A percentile compares a stretch with the other conserved stretches of the same genome.
Conservation (phyloP, 768 basidiomycete genomes). For the Mycena albidolilacea region DNA sequence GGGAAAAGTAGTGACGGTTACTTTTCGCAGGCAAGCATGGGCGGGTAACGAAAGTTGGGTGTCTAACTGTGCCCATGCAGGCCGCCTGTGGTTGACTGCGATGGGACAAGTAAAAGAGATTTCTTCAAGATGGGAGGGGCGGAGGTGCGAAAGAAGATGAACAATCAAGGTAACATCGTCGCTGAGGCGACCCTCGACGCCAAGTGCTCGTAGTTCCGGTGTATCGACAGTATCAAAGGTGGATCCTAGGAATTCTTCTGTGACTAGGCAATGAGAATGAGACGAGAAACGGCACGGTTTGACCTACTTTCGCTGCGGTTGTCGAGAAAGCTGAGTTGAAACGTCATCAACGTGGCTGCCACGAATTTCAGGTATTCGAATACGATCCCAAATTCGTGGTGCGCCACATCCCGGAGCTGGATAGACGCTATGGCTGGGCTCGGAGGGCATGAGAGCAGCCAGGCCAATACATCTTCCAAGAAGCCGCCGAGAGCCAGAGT, state of each 20-base stretch:
- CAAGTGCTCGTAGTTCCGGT: constrained; percentile 12
- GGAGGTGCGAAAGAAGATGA: constrained; percentile 17
- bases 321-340: constrained; percentile 34
- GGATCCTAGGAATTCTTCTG: constrained; percentile 11
- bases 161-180: constrained; percentile 18
- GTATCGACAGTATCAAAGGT: constrained; percentile 11
- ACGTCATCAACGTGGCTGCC: constrained; percentile 7
- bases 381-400: constrained; percentile 22
- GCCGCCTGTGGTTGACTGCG: neutral
- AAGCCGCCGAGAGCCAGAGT: constrained; percentile 33
- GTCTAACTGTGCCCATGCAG: constrained; percentile 24
- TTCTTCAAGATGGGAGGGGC: constrained; percentile 11
- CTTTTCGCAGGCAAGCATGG: constrained; percentile 17
- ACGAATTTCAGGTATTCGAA: constrained; percentile 24
- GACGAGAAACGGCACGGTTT: neutral
- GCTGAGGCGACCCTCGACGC: constrained; percentile 13
- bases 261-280: neutral
- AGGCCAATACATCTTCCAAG: constrained; percentile 29
- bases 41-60: neutral
- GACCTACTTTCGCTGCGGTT: constrained; percentile 29
- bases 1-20: constrained; percentile 15
- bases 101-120: constrained; percentile 18
- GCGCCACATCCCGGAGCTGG: constrained; percentile 27
- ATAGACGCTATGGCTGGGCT: constrained; percentile 23
- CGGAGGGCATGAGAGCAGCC: constrained; percentile 33